Percentiles rank a stretch among this genome's conserved stretches.
These are phyloP conservation scores for Fomitopsis palustris DNA, from an alignment of 1,284 basidiomycete species.

Conservation along the genomic window DNA sequence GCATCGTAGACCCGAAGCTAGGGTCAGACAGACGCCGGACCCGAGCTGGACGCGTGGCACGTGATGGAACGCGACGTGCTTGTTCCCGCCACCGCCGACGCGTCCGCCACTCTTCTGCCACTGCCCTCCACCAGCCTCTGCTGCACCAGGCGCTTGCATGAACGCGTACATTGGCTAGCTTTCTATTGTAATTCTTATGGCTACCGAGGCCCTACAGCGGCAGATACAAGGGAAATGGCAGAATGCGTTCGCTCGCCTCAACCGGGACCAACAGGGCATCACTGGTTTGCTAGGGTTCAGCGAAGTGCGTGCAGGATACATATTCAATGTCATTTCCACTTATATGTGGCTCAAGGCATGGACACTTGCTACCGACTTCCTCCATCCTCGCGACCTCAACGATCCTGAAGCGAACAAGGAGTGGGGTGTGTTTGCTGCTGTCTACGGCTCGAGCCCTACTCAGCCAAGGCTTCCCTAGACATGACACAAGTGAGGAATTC, in stretches of 20 bases:
- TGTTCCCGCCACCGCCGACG: constrained; percentile 1
- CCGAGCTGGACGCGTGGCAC: neutral
- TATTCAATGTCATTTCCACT: neutral
- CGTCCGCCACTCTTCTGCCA: constrained; percentile 6
- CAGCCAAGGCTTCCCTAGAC: constrained; percentile 33
- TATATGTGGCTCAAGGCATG: constrained; percentile 48
- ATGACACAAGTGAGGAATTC: constrained; percentile 46
- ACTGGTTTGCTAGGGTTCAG: constrained; percentile 63
- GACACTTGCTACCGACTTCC: constrained; percentile 50
- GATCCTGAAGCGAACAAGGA: constrained; percentile 30
- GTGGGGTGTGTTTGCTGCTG: constrained; percentile 30
- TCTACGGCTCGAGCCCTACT: neutral
- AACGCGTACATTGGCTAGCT: neutral
- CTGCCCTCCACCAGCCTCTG: neutral
- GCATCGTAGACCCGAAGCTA: neutral
- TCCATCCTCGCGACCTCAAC: constrained; percentile 55
- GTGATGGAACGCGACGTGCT: constrained; percentile 12
- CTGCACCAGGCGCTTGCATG: neutral
- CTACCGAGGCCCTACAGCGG: constrained; percentile 29
- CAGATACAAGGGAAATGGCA: constrained; percentile 75
- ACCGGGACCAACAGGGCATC: constrained; percentile 59
- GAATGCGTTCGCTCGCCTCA: constrained; percentile 61
- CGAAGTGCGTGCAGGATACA: constrained; percentile 36
- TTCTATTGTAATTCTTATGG: constrained; percentile 2
- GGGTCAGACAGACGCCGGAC: no score